Evolutionary conservation across 2,329 filamentous ascomycete genomes (phyloP).

Genomic region (Metarhizium brunneum): DNA sequence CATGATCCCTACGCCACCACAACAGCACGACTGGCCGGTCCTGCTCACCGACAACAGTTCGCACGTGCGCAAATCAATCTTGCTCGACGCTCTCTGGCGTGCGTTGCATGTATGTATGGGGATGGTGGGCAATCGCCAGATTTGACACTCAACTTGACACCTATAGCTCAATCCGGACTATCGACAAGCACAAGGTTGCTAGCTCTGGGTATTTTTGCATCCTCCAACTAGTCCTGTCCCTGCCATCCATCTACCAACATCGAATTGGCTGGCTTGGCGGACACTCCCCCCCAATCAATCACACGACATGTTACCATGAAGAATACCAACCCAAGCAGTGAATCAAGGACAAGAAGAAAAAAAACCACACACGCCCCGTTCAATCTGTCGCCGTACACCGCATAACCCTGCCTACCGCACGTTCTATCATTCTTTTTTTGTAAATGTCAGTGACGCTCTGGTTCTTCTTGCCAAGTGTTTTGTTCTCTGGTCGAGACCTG

Average conservation of each 20-base stretch:
- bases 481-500: neutral
- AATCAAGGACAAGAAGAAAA: too few relatives aligned
- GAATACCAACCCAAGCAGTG: too few relatives aligned
- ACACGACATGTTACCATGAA: too few relatives aligned
- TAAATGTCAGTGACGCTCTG: neutral
- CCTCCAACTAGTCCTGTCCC: too few relatives aligned
- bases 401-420: neutral
- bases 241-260: too few relatives aligned
- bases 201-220: too few relatives aligned
- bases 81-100: neutral
- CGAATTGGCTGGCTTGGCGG: too few relatives aligned
- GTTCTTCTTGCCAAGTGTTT: neutral
- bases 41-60: neutral
- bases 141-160: neutral
- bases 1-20: neutral
- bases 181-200: too few relatives aligned
- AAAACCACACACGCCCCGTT: neutral
- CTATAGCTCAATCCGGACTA: too few relatives aligned
- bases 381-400: neutral
- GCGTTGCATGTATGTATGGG: too few relatives aligned
- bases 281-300: too few relatives aligned
- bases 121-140: neutral
- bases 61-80: neutral
- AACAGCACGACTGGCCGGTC: neutral
- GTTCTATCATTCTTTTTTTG: neutral